Evolutionary conservation across 176 grass and related monocot species (phyloP), one percentile per base, ranked within the genome.

Genomic region (Carex cristatella): DNA sequence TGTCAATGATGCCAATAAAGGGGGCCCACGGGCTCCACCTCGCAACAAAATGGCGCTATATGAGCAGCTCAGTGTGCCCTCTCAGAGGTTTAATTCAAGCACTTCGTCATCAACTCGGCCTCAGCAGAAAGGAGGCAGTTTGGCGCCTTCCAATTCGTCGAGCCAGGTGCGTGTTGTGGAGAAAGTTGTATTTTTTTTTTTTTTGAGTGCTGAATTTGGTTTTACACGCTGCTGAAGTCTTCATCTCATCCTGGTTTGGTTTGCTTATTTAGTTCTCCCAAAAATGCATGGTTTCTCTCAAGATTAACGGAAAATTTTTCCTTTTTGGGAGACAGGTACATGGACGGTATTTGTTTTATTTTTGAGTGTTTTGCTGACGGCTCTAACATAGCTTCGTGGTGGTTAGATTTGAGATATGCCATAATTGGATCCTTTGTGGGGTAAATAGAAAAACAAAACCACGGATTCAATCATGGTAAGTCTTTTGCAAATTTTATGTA

Each of bases 11-110:
- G 69, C 96, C 14, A 67, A 85, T 71, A 92, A 89, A 85, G 91
- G 96, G 38, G 96, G 96, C 9, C 93, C 93, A 3, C 88, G 96
- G 18, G 88, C 93, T 12, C 96, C 96, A 46, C 96, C 96, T 27
- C 82, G 96, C 83, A 99, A 99, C 87, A 99, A 99, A 89, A 99
- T 99, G 96, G 93, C 96, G 5, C 91, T 99, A 53, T 99, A 99
- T 65, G 96, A 99, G 79, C 96, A 94, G 87, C 86, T 99, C 75
- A 99, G 88, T 64, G 87, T 94, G 15, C 89, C 96, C 11, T 92
- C 96, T 28, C 83, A 91, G 49, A 89, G 89, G 27, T 86, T 90
- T 79, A 83, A 55, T 78, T 79, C 86, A 0, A 37, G 13, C n/a
- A 60, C 58, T 33, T 70, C 83, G 15, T 27, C 51, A 10, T 49